Percentiles rank a stretch among this genome's conserved stretches.
phyloP scores from a whole-genome alignment of 768 basidiomycete species.

The Dioszegia crocea region DNA sequence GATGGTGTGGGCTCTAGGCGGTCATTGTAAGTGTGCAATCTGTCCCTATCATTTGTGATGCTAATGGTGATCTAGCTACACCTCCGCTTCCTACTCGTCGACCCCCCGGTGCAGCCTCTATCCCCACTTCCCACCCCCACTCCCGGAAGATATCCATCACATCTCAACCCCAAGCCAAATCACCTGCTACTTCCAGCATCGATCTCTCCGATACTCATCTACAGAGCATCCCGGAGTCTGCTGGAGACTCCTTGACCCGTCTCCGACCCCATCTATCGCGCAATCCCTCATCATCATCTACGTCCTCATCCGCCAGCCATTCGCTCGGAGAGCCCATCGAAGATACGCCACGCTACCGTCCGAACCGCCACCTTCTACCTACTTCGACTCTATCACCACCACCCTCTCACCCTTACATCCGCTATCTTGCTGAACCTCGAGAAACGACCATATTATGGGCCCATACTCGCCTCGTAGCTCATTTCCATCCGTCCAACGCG shows the following conservation, averaged over 20 bases:
- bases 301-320: neutral
- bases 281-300: neutral
- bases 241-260: neutral
- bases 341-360: conserved; percentile 1
- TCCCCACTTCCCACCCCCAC: conserved; percentile 45
- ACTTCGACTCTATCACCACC: conserved; percentile 26
- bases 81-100: conserved; percentile 35
- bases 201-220: conserved; percentile 1
- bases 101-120: conserved; percentile 3
- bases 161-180: conserved; percentile 3
- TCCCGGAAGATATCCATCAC: conserved; percentile 47
- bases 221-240: conserved; percentile 12
- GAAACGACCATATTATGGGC: conserved; percentile 46
- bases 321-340: neutral
- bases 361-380: conserved; percentile 5
- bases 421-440: conserved; percentile 22
- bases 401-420: conserved; percentile 36
- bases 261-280: neutral
- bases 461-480: conserved; percentile 37
- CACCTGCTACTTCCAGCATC: neutral
- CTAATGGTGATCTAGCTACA: conserved; percentile 11
- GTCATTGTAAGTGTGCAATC: conserved; percentile 28
- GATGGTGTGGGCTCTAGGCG: conserved; percentile 41
- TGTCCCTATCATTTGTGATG: neutral
- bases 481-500: conserved; percentile 44